Conservation (phyloP, 2,329 filamentous ascomycete genomes). For the Ilyonectria sp. region DNA sequence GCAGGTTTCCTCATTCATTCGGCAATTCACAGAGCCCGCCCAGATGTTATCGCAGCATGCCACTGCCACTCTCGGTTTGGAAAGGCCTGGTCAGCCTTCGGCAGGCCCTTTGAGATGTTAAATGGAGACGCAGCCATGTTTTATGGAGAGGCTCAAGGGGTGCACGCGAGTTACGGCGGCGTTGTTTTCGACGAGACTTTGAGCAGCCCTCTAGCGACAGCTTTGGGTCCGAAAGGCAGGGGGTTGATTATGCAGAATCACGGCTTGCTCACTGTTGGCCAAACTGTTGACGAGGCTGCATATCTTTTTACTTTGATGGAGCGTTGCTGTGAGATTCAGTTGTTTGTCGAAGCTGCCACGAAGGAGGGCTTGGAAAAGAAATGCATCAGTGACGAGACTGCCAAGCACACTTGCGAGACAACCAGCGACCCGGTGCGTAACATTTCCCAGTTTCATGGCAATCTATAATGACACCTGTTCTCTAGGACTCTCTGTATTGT, state of each 20-base stretch:
- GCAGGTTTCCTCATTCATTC: constrained; percentile 22
- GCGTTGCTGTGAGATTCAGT: background rate
- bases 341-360: background rate
- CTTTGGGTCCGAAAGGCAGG: background rate
- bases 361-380: background rate
- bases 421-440: background rate
- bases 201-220: background rate
- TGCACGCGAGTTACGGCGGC: background rate
- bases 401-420: background rate
- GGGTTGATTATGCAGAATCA: constrained; percentile 1
- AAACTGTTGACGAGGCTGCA: constrained; percentile 11
- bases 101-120: constrained; percentile 3
- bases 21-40: constrained; percentile 10
- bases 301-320: constrained; percentile 10
- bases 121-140: constrained; percentile 2
- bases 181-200: background rate
- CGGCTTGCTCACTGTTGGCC: background rate
- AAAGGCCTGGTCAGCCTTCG: constrained; percentile 16
- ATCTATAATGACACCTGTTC: background rate
- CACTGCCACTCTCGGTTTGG: constrained; percentile 9
- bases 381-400: background rate
- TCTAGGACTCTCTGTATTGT: background rate
- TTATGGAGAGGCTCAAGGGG: background rate
- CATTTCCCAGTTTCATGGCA: background rate
- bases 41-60: constrained; percentile 9